A percentile compares a stretch with the other conserved stretches of the same genome.
phyloP scores from a whole-genome alignment of 2,329 filamentous ascomycete genomes.

The Aspergillus sp. region DNA sequence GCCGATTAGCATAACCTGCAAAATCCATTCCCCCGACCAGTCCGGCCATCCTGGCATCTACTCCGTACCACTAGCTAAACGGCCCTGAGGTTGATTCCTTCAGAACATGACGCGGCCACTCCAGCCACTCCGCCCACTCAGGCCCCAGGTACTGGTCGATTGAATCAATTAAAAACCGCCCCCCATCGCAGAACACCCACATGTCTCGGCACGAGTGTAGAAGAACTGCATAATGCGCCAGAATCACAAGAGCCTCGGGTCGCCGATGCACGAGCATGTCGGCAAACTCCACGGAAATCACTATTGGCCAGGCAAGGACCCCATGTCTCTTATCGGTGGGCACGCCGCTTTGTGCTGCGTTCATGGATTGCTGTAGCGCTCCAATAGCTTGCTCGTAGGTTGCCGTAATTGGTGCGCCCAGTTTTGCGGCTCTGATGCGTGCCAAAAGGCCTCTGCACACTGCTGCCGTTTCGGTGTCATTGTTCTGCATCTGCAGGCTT shows the following conservation, averaged over 20 bases:
- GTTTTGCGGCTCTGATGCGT: background rate
- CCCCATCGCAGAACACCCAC: conserved; percentile 37
- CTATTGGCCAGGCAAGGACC: conserved; percentile 26
- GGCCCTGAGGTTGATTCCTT: too few relatives aligned
- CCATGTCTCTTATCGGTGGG: background rate
- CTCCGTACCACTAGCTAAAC: too few relatives aligned
- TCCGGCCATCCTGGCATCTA: too few relatives aligned
- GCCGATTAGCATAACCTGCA: too few relatives aligned
- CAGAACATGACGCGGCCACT: conserved; percentile 21
- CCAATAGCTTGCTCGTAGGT: background rate
- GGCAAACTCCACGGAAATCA: conserved; percentile 29
- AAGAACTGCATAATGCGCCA: conserved; percentile 40
- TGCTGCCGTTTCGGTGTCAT: too few relatives aligned
- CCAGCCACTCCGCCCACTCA: conserved; percentile 28
- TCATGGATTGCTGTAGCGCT: background rate
- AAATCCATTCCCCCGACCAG: too few relatives aligned
- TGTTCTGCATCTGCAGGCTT: background rate
- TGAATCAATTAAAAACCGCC: conserved; percentile 24
- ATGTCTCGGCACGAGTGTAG: conserved; percentile 33
- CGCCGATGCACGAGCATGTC: conserved; percentile 29
- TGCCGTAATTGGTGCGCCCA: background rate
- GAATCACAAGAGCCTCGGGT: conserved; percentile 39
- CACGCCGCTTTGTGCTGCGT: background rate
- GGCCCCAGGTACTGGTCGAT: conserved; percentile 25
- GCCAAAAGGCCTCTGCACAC: too few relatives aligned